Evolutionary conservation across 176 grass and related monocot genomes (phyloP), one percentile per base, ranked within the genome.

Genomic region (Musa beccarii): DNA sequence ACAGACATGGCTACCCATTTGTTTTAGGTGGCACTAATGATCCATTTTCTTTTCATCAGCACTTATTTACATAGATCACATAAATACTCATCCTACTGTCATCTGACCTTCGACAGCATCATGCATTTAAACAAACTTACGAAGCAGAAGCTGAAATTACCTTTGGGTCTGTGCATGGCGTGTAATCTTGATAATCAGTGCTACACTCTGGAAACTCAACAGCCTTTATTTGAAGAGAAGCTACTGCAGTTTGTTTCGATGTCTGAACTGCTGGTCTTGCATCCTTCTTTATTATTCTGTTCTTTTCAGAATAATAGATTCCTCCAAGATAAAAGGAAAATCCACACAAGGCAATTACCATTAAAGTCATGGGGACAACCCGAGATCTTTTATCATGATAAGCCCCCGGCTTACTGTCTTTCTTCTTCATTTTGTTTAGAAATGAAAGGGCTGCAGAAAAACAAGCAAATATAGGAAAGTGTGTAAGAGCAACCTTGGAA

Each of bases 301-400:
- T 81, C 64, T 85, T 87, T 4, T 85, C 88, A 16, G 92, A 88
- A 79, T 79, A 81, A 79, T 86, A 96, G 68, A 96, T 83, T 43
- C 92, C 86, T 56, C 92, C 92, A 75, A 96, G 88, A 78, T 96
- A 96, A 81, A 96, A 96, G 29, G 92, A 96, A 80, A 96, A 88
- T 54, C 81, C 88, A 83, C 92, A 96, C 14, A 96, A 54, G 52
- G 81, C 78, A 52, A 86, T 54, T 25, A 91, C 79, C 43, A 90
- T 61, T 25, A 95, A 81, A 6, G 85, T 59, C 88, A 90, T 66
- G 9, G 92, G 88, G 61, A 93, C 78, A 53, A 87, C 74, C 52
- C 81, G 88, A 3, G 77, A 72, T 28, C 71, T 85, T 51, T 51
- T 86, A 29, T 87, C 84, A 80, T 53, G 86, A n/a, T 81, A 53